phyloP scores from a whole-genome alignment of 306 rosid species.

The Castanea sativa region DNA sequence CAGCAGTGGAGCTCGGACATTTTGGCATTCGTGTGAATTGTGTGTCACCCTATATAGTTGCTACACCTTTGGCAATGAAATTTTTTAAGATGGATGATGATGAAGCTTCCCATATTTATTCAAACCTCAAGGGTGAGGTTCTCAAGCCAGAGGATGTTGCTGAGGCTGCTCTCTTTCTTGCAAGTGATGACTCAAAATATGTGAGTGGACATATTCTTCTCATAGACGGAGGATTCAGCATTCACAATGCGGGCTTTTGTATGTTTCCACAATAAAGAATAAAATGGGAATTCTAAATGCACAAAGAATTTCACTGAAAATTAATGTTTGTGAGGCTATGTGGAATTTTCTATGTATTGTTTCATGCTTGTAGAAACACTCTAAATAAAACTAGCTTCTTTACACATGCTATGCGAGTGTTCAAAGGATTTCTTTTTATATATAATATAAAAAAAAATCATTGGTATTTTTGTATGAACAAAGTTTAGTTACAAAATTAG shows the following conservation, averaged over 20 bases:
- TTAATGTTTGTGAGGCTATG: too few species aligned
- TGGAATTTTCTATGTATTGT: too few species aligned
- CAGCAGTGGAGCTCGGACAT: too few species aligned
- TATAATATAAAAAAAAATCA: too few species aligned
- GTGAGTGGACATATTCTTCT: constrained; percentile 4
- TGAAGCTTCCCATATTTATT: constrained; percentile 4
- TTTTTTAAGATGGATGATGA: constrained; percentile 27
- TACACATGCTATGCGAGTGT: fast-evolving
- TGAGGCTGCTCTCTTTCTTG: constrained; percentile 50
- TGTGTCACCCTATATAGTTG: constrained; percentile 36
- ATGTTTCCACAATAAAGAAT: neutral
- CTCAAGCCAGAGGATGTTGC: constrained; percentile 38
- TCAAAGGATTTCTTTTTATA: too few species aligned
- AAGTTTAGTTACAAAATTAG: too few species aligned
- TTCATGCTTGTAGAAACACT: too few species aligned
- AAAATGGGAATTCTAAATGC: too few species aligned
- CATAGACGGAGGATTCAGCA: constrained; percentile 46
- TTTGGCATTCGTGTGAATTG: constrained; percentile 19
- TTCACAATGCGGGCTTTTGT: constrained; percentile 14
- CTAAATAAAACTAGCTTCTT: too few species aligned
- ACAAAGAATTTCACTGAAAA: too few species aligned
- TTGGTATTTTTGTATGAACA: too few species aligned
- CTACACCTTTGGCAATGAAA: constrained; percentile 28
- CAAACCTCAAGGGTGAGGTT: constrained; percentile 25
- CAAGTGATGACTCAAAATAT: constrained; percentile 41